Evolutionary conservation across 306 rosid species (phyloP).

Genomic region (Cercis canadensis): DNA sequence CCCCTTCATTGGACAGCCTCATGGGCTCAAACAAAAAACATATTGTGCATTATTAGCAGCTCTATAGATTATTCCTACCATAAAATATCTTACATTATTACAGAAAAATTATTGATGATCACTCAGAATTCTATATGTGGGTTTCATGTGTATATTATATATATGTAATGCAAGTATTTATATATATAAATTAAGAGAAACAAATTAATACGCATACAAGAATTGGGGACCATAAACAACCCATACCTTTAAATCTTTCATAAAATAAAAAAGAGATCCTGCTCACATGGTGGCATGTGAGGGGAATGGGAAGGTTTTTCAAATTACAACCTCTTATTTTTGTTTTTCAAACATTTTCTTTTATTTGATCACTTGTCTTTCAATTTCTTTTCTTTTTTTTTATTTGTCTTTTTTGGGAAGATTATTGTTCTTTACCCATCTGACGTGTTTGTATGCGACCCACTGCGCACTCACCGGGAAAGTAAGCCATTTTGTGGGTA

Average conservation of each 20-base stretch:
- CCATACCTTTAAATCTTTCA: conserved; percentile 85
- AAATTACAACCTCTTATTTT: conserved; percentile 33
- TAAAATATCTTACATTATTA: conserved; percentile 31
- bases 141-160: not conserved
- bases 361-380: conserved; percentile 16
- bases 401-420: conserved; percentile 44
- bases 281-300: conserved; percentile 94
- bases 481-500: conserved; percentile 61
- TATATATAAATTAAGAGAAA: too few species aligned
- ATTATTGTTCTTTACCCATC: conserved; percentile 48
- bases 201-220: conserved; percentile 47
- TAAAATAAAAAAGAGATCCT: conserved; percentile 64
- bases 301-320: conserved; percentile 53
- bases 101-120: conserved; percentile 50
- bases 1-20: conserved; percentile 33
- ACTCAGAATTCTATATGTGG: conserved; percentile 34
- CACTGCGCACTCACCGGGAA: conserved; percentile 83
- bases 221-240: conserved; percentile 94
- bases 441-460: conserved; percentile 68
- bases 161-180: too few species aligned
- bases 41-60: conserved; percentile 24
- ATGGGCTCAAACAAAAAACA: conserved; percentile 13
- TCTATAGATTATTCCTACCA: conserved; percentile 32
- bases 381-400: conserved; percentile 20
- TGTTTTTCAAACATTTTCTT: not conserved